These are phyloP conservation scores for Erodium moschatum DNA, from an alignment of 441 rosid genomes.

Conservation along the genomic window DNA sequence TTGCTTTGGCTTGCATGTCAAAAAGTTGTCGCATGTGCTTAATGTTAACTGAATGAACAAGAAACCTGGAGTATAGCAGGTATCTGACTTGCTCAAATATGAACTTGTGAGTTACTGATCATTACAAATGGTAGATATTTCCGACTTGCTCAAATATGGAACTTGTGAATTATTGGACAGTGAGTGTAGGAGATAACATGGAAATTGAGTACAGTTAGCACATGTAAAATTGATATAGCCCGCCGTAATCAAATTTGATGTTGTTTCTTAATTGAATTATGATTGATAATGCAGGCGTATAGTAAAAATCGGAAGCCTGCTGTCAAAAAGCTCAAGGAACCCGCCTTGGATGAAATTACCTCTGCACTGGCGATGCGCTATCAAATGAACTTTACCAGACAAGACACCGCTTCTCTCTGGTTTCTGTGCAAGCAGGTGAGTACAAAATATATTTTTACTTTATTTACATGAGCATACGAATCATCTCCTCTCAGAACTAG, in stretches of 20 bases:
- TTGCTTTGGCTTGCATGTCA: too few species aligned
- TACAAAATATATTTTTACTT: slow-evolving; percentile 15
- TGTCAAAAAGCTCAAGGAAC: slow-evolving; percentile 73
- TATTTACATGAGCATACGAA: background rate
- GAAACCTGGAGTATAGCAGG: too few species aligned
- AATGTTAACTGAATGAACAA: too few species aligned
- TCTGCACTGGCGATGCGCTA: slow-evolving; percentile 45
- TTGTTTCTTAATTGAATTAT: slow-evolving; percentile 1
- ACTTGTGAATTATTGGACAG: background rate
- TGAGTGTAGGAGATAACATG: background rate
- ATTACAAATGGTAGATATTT: background rate
- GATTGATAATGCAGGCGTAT: slow-evolving; percentile 34
- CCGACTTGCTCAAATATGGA: background rate
- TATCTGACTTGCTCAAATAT: too few species aligned
- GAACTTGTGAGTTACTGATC: too few species aligned
- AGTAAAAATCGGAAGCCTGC: slow-evolving; percentile 55
- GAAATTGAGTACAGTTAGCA: background rate
- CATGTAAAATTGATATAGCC: too few species aligned
- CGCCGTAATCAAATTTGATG: background rate
- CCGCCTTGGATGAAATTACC: slow-evolving; percentile 60
- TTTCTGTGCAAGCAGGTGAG: slow-evolving; percentile 87
- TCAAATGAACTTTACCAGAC: slow-evolving; percentile 52
- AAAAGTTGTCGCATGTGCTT: too few species aligned
- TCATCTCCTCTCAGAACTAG: too few species aligned
- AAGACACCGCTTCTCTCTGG: slow-evolving; percentile 80